phyloP scores from a whole-genome alignment of 2,329 filamentous ascomycete genomes.

The Coniochaeta prunicola region DNA sequence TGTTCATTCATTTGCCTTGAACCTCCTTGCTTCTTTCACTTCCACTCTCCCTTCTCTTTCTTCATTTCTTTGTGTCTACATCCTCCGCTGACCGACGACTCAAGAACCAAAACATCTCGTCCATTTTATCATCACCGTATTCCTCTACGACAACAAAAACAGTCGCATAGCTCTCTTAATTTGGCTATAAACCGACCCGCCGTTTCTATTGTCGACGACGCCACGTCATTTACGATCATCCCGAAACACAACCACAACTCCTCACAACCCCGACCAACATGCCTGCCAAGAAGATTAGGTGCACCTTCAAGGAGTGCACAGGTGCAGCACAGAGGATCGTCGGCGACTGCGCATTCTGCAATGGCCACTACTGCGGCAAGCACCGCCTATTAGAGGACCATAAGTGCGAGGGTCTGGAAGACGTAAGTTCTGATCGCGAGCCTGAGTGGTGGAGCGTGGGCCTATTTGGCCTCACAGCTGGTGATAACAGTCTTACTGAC shows the following conservation, averaged over 20 bases:
- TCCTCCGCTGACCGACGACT: background rate
- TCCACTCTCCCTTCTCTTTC: background rate
- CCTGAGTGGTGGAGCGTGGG: slow-evolving; percentile 18
- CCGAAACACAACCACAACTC: slow-evolving; percentile 1
- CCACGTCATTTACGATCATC: background rate
- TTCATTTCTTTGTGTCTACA: background rate
- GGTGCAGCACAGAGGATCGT: slow-evolving; percentile 86
- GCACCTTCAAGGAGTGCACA: slow-evolving; percentile 84
- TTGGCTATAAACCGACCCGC: background rate
- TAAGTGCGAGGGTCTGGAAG: slow-evolving; percentile 85
- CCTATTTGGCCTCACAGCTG: slow-evolving; percentile 20
- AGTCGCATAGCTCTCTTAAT: background rate
- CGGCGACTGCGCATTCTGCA: slow-evolving; percentile 92
- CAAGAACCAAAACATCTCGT: background rate
- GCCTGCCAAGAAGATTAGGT: slow-evolving; percentile 73
- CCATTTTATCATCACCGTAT: background rate
- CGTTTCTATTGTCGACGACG: background rate
- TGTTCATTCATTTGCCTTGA: background rate
- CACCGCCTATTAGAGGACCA: slow-evolving; percentile 92
- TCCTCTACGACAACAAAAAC: background rate
- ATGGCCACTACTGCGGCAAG: slow-evolving; percentile 89
- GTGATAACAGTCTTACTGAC: slow-evolving; percentile 27
- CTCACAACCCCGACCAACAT: slow-evolving; percentile 35
- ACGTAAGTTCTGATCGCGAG: slow-evolving; percentile 47
- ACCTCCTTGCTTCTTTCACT: background rate